A percentile compares a stretch with the other conserved stretches of the same genome.
Evolutionary conservation across 176 grass and related monocot genomes (phyloP).

Genomic region (maize (Zea mays)): DNA sequence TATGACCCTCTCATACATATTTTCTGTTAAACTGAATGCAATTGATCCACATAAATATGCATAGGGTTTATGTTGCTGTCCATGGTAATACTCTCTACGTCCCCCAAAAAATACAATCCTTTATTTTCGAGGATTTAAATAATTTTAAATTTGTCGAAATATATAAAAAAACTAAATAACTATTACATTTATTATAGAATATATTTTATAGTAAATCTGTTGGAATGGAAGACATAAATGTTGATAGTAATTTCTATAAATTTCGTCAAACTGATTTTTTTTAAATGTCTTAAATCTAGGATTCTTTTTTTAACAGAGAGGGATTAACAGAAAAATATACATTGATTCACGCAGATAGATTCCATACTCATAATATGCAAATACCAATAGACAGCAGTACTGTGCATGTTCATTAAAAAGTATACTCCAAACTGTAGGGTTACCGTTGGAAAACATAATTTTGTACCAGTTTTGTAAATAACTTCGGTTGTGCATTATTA

Average conservation of each 20-base stretch:
- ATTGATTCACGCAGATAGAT: slow-evolving; percentile 36
- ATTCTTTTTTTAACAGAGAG: background rate
- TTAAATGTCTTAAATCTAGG: background rate
- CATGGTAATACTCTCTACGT: background rate
- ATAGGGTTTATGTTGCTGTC: slow-evolving; percentile 30
- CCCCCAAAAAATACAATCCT: background rate
- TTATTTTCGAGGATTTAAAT: background rate
- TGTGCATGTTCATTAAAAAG: background rate
- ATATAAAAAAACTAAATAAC: background rate
- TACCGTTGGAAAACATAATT: background rate
- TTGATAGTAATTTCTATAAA: background rate
- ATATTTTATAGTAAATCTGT: background rate
- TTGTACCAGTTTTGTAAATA: slow-evolving; percentile 6
- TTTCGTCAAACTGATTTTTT: background rate
- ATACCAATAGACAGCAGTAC: background rate
- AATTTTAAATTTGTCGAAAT: background rate
- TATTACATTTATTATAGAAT: background rate
- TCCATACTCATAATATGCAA: slow-evolving; percentile 17
- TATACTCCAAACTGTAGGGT: slow-evolving; percentile 13
- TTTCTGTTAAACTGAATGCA: slow-evolving; percentile 14
- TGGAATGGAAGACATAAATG: background rate
- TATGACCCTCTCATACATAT: slow-evolving; percentile 45
- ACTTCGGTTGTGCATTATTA: slow-evolving; percentile 2
- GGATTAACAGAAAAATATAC: slow-evolving; percentile 13
- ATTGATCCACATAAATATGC: slow-evolving; percentile 23